These are phyloP conservation scores for Harringtonia aguacate DNA, from an alignment of 2,329 filamentous ascomycete genomes.

Conservation along the genomic window DNA sequence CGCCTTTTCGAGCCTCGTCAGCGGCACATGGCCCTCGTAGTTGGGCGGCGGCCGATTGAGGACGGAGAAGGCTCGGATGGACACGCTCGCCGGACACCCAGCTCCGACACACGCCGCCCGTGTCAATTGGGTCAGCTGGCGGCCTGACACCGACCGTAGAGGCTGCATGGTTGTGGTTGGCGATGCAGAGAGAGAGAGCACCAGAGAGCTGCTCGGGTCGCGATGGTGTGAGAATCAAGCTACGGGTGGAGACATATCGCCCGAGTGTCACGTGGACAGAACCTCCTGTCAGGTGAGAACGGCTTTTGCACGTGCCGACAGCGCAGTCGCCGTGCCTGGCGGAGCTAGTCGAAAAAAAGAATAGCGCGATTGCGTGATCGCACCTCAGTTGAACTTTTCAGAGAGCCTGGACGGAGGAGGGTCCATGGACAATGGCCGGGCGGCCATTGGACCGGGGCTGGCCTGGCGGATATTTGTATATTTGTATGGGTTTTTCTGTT, in stretches of 20 bases:
- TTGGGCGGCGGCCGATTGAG: conserved; percentile 76
- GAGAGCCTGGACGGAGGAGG: not conserved
- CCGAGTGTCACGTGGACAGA: no score
- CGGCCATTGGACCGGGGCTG: not conserved
- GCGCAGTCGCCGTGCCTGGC: no score
- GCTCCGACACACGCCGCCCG: not conserved
- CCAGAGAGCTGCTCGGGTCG: no score
- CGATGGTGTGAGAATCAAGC: no score
- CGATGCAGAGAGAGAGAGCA: no score
- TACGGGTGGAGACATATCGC: no score
- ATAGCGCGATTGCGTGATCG: conserved; percentile 16
- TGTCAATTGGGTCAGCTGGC: not conserved
- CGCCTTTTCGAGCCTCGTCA: conserved; percentile 66
- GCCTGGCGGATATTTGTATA: not conserved
- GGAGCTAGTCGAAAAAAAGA: not conserved
- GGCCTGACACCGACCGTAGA: conserved; percentile 2
- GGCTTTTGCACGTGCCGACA: no score
- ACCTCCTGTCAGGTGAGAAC: not conserved
- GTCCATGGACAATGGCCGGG: not conserved
- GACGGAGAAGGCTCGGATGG: conserved; percentile 53
- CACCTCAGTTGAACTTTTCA: not conserved
- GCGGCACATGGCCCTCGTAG: conserved; percentile 85
- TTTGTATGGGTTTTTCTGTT: not conserved
- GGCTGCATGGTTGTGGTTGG: no score
- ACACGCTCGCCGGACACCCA: not conserved